Evolutionary conservation across 1,284 basidiomycete species (phyloP).

Genomic region (Heterobasidion occidentale): DNA sequence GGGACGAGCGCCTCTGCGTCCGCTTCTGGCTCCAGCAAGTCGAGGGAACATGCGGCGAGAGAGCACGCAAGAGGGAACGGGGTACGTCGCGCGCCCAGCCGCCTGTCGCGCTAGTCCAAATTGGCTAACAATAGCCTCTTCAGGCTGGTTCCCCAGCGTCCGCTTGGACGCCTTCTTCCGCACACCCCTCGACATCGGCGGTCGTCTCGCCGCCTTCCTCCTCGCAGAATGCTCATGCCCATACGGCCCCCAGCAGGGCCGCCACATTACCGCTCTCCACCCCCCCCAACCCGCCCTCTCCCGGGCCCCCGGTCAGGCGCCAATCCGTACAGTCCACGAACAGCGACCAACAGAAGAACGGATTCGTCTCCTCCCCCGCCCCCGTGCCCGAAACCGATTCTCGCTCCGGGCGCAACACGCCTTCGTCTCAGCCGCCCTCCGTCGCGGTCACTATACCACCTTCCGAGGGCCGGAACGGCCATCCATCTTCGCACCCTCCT

Average conservation of each 20-base stretch:
- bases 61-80: slow-evolving; percentile 12
- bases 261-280: background rate
- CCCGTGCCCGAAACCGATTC: background rate
- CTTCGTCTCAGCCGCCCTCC: background rate
- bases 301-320: background rate
- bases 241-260: background rate
- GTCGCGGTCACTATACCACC: background rate
- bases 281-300: background rate
- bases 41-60: slow-evolving; percentile 35
- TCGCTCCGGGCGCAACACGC: background rate
- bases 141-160: background rate
- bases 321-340: slow-evolving; percentile 1
- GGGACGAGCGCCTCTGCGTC: too few relatives aligned
- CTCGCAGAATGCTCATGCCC: background rate
- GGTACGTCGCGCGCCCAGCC: slow-evolving; percentile 1
- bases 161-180: background rate
- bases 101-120: background rate
- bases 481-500: background rate
- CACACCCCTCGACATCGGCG: background rate
- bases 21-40: slow-evolving; percentile 27
- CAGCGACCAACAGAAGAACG: background rate
- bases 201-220: background rate
- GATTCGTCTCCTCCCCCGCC: background rate
- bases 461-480: background rate
- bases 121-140: background rate